These are phyloP conservation scores for Cercospora sp. DNA, from an alignment of 2,329 filamentous ascomycete genomes.

Conservation along the genomic window DNA sequence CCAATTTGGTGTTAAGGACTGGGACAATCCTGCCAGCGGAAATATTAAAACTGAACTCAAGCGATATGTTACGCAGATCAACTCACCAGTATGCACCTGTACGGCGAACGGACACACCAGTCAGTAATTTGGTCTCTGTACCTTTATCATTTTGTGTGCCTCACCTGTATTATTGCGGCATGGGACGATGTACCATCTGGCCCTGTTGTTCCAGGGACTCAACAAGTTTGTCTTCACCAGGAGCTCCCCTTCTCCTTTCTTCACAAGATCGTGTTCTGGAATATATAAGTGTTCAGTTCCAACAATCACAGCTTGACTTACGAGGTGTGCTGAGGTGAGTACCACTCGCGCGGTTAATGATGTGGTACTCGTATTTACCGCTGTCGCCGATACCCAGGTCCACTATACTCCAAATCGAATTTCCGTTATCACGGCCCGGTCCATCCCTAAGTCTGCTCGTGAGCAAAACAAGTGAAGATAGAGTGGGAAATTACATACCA, in stretches of 20 bases:
- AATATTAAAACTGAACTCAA: too few species aligned
- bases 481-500: not conserved
- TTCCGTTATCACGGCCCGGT: not conserved
- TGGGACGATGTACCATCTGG: not conserved
- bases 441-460: too few species aligned
- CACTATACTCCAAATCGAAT: not conserved
- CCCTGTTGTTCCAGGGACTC: not conserved
- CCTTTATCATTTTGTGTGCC: too few species aligned
- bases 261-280: too few species aligned
- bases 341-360: not conserved
- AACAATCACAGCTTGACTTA: not conserved
- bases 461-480: too few species aligned
- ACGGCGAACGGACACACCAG: too few species aligned
- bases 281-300: too few species aligned
- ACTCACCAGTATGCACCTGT: too few species aligned
- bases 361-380: not conserved
- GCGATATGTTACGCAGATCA: too few species aligned
- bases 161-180: not conserved
- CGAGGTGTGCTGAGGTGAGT: not conserved
- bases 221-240: not conserved
- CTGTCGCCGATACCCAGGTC: not conserved
- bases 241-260: not conserved
- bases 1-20: not conserved
- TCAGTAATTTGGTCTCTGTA: too few species aligned
- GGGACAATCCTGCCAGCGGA: too few species aligned